Evolutionary conservation across 441 rosid genomes (phyloP), one percentile per base, ranked within the genome.

Genomic region (Francoa sonchifolia): DNA sequence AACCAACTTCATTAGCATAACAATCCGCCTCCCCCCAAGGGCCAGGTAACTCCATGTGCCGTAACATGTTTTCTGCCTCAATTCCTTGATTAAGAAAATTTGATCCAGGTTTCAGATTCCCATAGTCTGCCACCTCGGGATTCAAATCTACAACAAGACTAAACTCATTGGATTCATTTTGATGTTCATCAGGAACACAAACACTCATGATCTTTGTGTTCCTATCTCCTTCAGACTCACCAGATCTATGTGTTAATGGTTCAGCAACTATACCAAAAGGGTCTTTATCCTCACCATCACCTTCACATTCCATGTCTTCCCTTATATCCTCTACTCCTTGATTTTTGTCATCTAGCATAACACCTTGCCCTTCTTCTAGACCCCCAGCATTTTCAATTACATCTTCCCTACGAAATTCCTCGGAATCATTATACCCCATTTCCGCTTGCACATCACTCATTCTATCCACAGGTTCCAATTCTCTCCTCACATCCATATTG

Each of bases 101-200:
- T 18, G 19, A 16, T 12, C 13, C 29, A 39, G 28, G 20, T 5
- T 39, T 39, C 11, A 8, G 22, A 39, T 57, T 46, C 55, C 14
- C 53, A 32, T 54, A 51, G 3, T 29, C 18, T 17, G 48, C 35
- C 47, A 53, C 42, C 39, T 22, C 33, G 4, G 57, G 50, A 47
- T 61, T 35, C 44, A 50, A 58, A 58, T 62, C 79, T 22, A 31
- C 60, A 27, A 35, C 57, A 41, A 61, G 60, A 33, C 54, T 30
- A 19, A 48, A 29, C 16, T 22, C 48, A 27, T 41, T 27, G 5
- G 47, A 34, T 40, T 47, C 38, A 6, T 45, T 39, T 26, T 28
- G 48, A 15, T 28, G 49, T 44, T 42, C 40, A 25, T 11, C 26
- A 31, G 20, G 15, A 47, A 35, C 46, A 39, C 36, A 39, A 4